Percentiles rank a stretch among this genome's conserved stretches.
phyloP scores from a whole-genome alignment of 805 yeast species.

The Jamesozyma jinghongensis region DNA sequence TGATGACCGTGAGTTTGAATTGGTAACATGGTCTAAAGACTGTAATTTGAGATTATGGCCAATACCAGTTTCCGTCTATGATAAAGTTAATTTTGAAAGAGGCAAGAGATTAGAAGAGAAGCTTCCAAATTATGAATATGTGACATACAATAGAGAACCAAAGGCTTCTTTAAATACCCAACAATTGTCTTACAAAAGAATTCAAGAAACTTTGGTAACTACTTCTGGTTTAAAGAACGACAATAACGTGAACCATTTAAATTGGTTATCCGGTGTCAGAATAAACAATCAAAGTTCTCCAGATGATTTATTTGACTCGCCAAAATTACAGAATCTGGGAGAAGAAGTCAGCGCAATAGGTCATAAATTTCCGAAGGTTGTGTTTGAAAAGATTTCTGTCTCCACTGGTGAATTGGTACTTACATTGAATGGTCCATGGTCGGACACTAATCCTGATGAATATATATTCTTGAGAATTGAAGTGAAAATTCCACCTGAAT shows the following conservation, averaged over 20 bases:
- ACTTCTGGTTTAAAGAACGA: conserved; percentile 29
- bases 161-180: conserved; percentile 16
- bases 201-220: conserved; percentile 34
- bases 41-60: conserved; percentile 82
- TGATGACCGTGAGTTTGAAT: conserved; percentile 76
- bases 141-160: conserved; percentile 48
- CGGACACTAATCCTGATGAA: conserved; percentile 31
- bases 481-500: conserved; percentile 59
- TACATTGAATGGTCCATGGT: conserved; percentile 78
- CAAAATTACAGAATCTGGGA: conserved; percentile 57
- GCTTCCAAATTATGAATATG: conserved; percentile 37
- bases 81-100: conserved; percentile 36
- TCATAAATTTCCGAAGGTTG: conserved; percentile 76
- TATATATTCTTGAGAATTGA: conserved; percentile 59
- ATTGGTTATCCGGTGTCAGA: conserved; percentile 91
- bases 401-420: conserved; percentile 72
- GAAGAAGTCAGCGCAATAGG: conserved; percentile 88
- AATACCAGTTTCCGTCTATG: conserved; percentile 39
- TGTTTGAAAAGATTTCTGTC: conserved; percentile 81
- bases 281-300: conserved; percentile 39
- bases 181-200: conserved; percentile 21
- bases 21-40: conserved; percentile 92
- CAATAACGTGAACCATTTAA: conserved; percentile 54
- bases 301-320: conserved; percentile 30
- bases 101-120: conserved; percentile 31